Evolutionary conservation across 768 basidiomycete genomes (phyloP), one percentile per base, ranked within the genome.

Genomic region (Sporobolomyces phaffii): DNA sequence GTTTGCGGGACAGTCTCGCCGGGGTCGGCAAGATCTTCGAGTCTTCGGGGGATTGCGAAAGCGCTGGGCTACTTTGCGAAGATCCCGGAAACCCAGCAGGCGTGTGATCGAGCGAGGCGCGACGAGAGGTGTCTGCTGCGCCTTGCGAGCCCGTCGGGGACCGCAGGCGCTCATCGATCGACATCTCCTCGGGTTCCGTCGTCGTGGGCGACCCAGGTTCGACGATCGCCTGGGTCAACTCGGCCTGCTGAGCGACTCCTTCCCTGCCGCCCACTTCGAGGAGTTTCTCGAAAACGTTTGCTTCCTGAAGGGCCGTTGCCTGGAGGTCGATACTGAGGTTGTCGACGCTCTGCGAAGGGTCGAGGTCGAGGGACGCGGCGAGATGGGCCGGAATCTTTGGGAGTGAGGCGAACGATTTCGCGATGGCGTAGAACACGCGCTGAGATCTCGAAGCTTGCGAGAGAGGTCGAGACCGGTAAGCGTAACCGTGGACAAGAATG

Each of bases 391-490:
- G 72, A 24, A 74, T 29, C 31, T 58, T 61, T 13, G 72, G 69
- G 5, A 75, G 62, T 1, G 65, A 56, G 3, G 74, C 72, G 31
- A 73, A 68, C 28, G 73, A 73, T 26, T 62, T 65, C 4, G 74
- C 74, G 51, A 69, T 61, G 1, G 72, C 57, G 56, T 72, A 70
- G 57, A 75, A 75, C 41, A 75, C 54, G 18, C 65, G 61, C 28
- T 75, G 74, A 2, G 72, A 73, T 22, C 74, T 63, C 24, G 72
- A 73, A 5, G 74, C 74, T 24, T 69, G 64, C 6, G 50, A 44
- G 33, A 73, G 29, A 29, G 69, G 69, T 0, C 67, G 62, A 18
- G 63, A 62, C 0, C 72, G 65, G 52, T 65, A 71, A 17, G 64
- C 64, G 52, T 69, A 73, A 11, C 72, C 72, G 34, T 62, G 53